Evolutionary conservation across 2,329 filamentous ascomycete species (phyloP).

Genomic region (Beauveria scarabaeidicola): DNA sequence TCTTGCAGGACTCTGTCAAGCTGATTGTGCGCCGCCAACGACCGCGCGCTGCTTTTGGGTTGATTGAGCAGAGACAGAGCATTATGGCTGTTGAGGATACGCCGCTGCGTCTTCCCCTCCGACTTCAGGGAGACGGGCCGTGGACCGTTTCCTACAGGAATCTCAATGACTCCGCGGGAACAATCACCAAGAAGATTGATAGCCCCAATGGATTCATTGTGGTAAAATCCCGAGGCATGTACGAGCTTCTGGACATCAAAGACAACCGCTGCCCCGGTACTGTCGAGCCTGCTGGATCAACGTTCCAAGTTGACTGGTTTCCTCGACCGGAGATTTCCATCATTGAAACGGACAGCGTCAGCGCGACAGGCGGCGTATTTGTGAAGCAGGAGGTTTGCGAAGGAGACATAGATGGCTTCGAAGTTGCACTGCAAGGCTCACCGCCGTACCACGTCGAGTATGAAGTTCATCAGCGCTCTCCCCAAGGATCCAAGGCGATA

Average conservation of each 20-base stretch:
- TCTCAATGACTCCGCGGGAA: constrained; percentile 40
- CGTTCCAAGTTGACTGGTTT: constrained; percentile 79
- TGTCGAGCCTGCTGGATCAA: constrained; percentile 63
- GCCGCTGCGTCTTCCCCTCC: constrained; percentile 66
- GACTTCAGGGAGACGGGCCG: constrained; percentile 75
- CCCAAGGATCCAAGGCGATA: constrained; percentile 55
- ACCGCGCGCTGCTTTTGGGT: constrained; percentile 77
- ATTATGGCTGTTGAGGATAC: constrained; percentile 71
- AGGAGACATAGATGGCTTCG: constrained; percentile 84
- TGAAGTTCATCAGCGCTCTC: constrained; percentile 63
- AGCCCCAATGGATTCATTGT: constrained; percentile 59
- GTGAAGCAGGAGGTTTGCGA: constrained; percentile 82
- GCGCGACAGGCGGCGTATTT: constrained; percentile 45
- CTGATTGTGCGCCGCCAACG: constrained; percentile 82
- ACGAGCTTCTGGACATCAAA: constrained; percentile 67
- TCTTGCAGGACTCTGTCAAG: constrained; percentile 74
- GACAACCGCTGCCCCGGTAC: constrained; percentile 77
- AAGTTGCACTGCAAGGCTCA: constrained; percentile 67
- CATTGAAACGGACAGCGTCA: constrained; percentile 55
- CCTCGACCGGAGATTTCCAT: constrained; percentile 65
- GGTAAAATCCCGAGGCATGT: constrained; percentile 61
- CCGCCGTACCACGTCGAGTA: constrained; percentile 81
- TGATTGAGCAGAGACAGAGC: constrained; percentile 69
- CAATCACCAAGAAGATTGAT: constrained; percentile 40
- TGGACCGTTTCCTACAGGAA: constrained; percentile 77